Base-by-base conservation (phyloP, 495 filamentous ascomycete genomes). In the Saxophila tyrrhenica region DNA sequence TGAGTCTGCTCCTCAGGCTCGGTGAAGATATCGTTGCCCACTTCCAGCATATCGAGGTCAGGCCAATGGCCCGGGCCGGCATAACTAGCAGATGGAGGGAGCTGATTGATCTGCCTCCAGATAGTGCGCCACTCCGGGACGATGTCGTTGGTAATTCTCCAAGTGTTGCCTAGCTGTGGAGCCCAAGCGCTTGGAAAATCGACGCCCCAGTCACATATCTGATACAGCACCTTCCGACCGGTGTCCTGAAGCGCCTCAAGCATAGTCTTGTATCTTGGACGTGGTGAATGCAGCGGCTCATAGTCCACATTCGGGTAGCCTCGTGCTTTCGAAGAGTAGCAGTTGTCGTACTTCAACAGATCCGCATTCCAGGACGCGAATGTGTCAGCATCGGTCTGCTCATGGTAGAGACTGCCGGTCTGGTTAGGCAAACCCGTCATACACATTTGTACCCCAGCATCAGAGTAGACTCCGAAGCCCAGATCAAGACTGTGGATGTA, bases 91-190 rank as follows among this genome's bases (percentile, higher is more conserved):
- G 25, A 35, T 23, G 69, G 73, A 0, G 73, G 76, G 1, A 73
- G 70, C 39, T 77, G 70, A 47, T 75, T 76, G 22, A 73, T 62
- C 15, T 74, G 76, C 0, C 75, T 66, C 62, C 69, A 78, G 50
- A 80, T 69, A 17, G 64, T 67, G 25, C 70, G 69, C 75, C 77
- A 79, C 25, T 67, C 65, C 13, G 72, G 71, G 55, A 70, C 74
- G 56, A 78, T 79, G 57, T 82, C 78, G 51, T 75, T 78, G 49
- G 70, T 73, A 53, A 78, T 78, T 39, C 76, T 61, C 70, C 76
- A 79, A 9, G 68, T 69, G 51, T 77, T 70, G 11, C 72, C 72
- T 2, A 77, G 65, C 1, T 61, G 52, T 0, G 73, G 69, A 0
- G 75, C 75, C n/a, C n/a, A n/a, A n/a, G n/a, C n/a, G n/a, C n/a